Evolutionary conservation across 108 stramenopile genomes (phyloP), one percentile per base, ranked within the genome.

Genomic region (Epithemia pelagica): DNA sequence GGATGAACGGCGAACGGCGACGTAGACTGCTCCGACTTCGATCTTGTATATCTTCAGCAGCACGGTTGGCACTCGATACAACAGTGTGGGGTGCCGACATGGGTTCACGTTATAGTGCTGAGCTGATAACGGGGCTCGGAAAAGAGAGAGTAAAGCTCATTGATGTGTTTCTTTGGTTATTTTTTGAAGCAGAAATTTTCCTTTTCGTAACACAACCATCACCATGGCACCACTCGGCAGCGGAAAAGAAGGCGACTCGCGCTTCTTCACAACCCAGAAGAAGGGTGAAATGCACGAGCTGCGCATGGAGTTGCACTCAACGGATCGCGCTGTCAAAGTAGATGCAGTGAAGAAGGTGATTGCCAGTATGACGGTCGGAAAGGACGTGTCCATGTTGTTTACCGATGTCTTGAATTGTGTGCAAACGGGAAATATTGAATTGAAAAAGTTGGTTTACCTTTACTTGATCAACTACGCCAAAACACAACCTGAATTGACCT

Each of bases 341-440:
- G 98, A 99, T 71, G 99, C 99, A 25, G 98, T 99, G 58, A 99
- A 99, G 78, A 99, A 99, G 77, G 98, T 99, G 28, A 99, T 99
- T 71, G 99, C 99, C 7, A 82, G 78, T 74, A 98, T 99, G 97
- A 99, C 99, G 15, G 97, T 99, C 5, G 99, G 99, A 28, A 99
- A 99, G 75, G 99, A 99, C 71, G 97, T 99, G 20, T 87, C 89
- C 58, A 85, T 78, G 78, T 92, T 99, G 25, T 98, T 99, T 74
- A 95, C 98, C 0, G 97, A 99, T 76, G 96, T 99, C 0, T 70
- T 99, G 21, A 99, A 99, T 71, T 99, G 99, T 82, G 97, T 97
- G 54, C 98, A 98, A 62, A 99, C 98, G n/a, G 96, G 94, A 62
- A 99, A 98, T 78, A 96, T 98, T 61, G 99, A 99, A 70, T 78